Conservation (phyloP, 352 stramenopile genomes). For the Phytophthora foliorum region DNA sequence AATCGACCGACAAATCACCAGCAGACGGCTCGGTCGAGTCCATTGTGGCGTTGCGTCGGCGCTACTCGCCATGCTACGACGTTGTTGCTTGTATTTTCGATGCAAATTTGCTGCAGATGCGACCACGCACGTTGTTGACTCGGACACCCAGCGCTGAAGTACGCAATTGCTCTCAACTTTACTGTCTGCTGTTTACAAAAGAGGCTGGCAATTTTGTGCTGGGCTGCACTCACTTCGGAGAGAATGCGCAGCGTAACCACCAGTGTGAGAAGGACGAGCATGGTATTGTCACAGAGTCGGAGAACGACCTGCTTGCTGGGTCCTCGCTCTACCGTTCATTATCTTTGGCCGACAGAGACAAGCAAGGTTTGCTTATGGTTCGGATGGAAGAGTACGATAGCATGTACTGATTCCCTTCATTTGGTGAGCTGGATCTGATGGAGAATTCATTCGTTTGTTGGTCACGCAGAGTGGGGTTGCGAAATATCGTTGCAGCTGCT, state of each 20-base stretch:
- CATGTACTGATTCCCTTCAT: neutral
- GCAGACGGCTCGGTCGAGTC: constrained; percentile 8
- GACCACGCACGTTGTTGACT: constrained; percentile 26
- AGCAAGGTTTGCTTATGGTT: constrained; percentile 22
- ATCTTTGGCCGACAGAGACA: constrained; percentile 25
- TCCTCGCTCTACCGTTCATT: constrained; percentile 14
- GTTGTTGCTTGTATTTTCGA: constrained; percentile 55
- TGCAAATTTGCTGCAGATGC: constrained; percentile 20
- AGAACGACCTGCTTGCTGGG: constrained; percentile 13
- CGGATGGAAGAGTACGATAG: constrained; percentile 49
- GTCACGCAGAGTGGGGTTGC: constrained; percentile 44
- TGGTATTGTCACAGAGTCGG: constrained; percentile 16
- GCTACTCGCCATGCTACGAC: constrained; percentile 30
- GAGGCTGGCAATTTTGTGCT: constrained; percentile 46
- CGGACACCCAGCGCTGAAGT: constrained; percentile 28
- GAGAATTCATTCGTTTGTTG: constrained; percentile 5
- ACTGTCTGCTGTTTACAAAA: constrained; percentile 58
- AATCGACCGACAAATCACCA: neutral
- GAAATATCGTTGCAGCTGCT: constrained; percentile 40
- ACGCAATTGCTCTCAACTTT: constrained; percentile 56
- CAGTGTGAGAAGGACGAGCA: constrained; percentile 27
- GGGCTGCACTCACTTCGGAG: constrained; percentile 44
- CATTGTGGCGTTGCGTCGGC: constrained; percentile 28
- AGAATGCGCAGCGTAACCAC: constrained; percentile 30
- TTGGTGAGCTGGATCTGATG: neutral